phyloP scores from a whole-genome alignment of 1,284 basidiomycete genomes.

The Ceratobasidium sp. region DNA sequence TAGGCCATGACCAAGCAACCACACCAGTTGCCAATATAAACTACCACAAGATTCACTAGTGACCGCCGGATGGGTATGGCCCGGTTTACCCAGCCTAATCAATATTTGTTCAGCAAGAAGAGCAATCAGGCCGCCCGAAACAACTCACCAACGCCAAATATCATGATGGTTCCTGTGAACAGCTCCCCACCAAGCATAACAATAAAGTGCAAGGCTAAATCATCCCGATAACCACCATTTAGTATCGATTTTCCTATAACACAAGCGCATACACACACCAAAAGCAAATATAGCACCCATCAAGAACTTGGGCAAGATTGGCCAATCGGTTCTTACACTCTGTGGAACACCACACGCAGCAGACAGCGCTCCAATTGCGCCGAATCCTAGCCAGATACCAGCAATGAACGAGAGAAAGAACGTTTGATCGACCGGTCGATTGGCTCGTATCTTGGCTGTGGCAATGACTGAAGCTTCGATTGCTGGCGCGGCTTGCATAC shows the following conservation, averaged over 20 bases:
- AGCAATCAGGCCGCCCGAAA: not conserved
- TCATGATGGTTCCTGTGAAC: slow-evolving; percentile 48
- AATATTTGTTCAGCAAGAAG: not conserved
- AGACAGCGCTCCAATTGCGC: slow-evolving; percentile 43
- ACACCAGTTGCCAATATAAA: slow-evolving; percentile 47
- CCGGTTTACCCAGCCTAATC: slow-evolving; percentile 17
- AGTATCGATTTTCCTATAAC: not conserved
- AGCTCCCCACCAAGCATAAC: slow-evolving; percentile 47
- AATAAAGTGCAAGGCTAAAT: slow-evolving; percentile 24
- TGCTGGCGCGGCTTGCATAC: slow-evolving; percentile 5
- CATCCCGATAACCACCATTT: not conserved
- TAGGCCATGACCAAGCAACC: slow-evolving; percentile 47
- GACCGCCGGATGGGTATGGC: slow-evolving; percentile 20
- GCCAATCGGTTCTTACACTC: slow-evolving; percentile 46
- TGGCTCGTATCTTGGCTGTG: slow-evolving; percentile 21
- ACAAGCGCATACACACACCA: slow-evolving; percentile 40
- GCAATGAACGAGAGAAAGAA: slow-evolving; percentile 42
- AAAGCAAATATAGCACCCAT: slow-evolving; percentile 46
- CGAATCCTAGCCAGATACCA: slow-evolving; percentile 45
- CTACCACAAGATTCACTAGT: slow-evolving; percentile 44
- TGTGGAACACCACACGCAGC: slow-evolving; percentile 46
- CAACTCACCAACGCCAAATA: slow-evolving; percentile 46
- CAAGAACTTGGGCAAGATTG: slow-evolving; percentile 46
- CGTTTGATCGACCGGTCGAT: slow-evolving; percentile 17
- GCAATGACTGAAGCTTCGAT: slow-evolving; percentile 9